These are phyloP conservation scores for Xylariaceae sp. DNA, from an alignment of 2,329 filamentous ascomycete species.

Conservation along the genomic window DNA sequence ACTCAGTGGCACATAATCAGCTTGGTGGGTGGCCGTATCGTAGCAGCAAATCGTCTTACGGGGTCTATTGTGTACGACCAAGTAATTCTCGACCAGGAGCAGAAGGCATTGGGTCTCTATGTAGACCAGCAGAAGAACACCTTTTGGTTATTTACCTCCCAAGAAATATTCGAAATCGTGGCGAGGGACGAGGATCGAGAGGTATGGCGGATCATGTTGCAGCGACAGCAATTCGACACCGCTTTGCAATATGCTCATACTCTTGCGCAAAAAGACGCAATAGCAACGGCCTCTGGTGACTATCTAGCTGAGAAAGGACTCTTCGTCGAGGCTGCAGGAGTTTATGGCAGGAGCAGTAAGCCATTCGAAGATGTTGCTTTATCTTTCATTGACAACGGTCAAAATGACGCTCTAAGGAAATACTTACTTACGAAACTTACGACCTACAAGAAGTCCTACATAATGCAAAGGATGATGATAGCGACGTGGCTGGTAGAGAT, in stretches of 20 bases:
- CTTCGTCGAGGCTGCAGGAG: slow-evolving; percentile 82
- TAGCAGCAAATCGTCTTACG: slow-evolving; percentile 86
- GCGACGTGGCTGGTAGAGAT: slow-evolving; percentile 94
- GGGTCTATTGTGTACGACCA: slow-evolving; percentile 88
- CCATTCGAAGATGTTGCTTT: slow-evolving; percentile 95
- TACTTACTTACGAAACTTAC: slow-evolving; percentile 86
- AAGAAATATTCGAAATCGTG: slow-evolving; percentile 93
- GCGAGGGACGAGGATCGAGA: slow-evolving; percentile 89
- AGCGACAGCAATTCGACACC: slow-evolving; percentile 84
- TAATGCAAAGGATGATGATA: slow-evolving; percentile 96
- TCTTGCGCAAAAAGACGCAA: slow-evolving; percentile 81
- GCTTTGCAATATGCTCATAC: slow-evolving; percentile 86
- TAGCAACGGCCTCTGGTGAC: slow-evolving; percentile 91
- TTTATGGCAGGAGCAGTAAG: slow-evolving; percentile 96
- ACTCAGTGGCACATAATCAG: slow-evolving; percentile 94
- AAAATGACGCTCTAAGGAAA: slow-evolving; percentile 87
- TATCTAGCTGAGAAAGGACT: slow-evolving; percentile 81
- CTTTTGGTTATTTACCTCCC: slow-evolving; percentile 91
- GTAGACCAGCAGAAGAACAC: slow-evolving; percentile 95
- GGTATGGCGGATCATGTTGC: slow-evolving; percentile 92
- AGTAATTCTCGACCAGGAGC: slow-evolving; percentile 78
- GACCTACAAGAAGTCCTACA: slow-evolving; percentile 78
- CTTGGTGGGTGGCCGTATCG: slow-evolving; percentile 80
- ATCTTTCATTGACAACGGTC: slow-evolving; percentile 85
- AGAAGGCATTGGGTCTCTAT: slow-evolving; percentile 81